These are phyloP conservation scores for Leonotis leonurus DNA, from an alignment of 257 asterid genomes.

Conservation along the genomic window DNA sequence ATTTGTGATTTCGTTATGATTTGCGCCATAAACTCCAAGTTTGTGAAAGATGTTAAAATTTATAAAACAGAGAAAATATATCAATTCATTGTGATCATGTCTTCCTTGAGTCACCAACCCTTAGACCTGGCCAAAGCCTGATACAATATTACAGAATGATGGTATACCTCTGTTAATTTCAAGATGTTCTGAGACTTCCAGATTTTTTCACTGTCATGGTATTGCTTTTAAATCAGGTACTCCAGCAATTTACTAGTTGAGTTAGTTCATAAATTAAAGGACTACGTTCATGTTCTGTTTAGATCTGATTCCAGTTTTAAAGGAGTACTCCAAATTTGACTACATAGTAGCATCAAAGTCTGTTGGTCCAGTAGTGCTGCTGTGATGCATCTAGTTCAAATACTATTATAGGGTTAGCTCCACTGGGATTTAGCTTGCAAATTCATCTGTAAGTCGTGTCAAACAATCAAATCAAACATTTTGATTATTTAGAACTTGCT, in stretches of 20 bases:
- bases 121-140: neutral
- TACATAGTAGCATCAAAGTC: neutral
- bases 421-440: neutral
- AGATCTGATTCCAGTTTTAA: too few relatives aligned
- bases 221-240: too few relatives aligned
- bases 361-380: neutral
- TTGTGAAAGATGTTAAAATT: neutral
- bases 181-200: neutral
- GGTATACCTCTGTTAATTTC: neutral
- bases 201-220: too few relatives aligned
- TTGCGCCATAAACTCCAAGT: neutral
- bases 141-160: neutral
- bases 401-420: too few relatives aligned
- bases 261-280: neutral
- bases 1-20: neutral
- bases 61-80: neutral
- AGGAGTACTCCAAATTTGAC: neutral
- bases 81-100: neutral
- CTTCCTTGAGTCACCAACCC: conserved; percentile 1
- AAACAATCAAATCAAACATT: too few relatives aligned
- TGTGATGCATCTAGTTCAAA: too few relatives aligned
- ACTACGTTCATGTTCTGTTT: too few relatives aligned
- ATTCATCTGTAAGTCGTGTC: too few relatives aligned
- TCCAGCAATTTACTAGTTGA: neutral
- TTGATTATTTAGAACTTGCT: neutral